Base-by-base conservation (phyloP, 306 rosid genomes). In the Delonix regia region DNA sequence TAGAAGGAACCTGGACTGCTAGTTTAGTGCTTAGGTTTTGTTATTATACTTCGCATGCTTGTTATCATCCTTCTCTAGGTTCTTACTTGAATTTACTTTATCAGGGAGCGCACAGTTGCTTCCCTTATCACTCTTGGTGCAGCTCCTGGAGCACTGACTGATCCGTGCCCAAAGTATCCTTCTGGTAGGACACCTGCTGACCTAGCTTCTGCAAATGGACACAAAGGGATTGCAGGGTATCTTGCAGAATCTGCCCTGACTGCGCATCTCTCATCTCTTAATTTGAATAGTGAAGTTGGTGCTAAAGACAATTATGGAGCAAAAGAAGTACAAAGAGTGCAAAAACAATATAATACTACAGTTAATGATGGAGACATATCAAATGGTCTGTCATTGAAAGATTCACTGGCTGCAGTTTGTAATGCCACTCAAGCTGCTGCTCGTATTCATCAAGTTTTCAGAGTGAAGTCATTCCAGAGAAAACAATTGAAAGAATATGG, bases 191-290 rank as follows among this genome's bases (percentile, higher is more conserved):
- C 96, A 73, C 96, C 98, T 67, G 93, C 97, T 15, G 98, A 92
- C 80, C 87, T 94, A 75, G 97, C 98, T 39, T 92, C 91, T 62
- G 85, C 76, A 36, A 86, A 83, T 64, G 97, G 96, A 67, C 97
- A 92, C 86, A 92, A 94, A 81, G 98, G 98, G 79, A 92, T 94
- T 74, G 92, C 97, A 59, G 98, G 96, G 70, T 92, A 87, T 89
- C 97, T 94, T 76, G 93, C 96, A 52, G 96, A 92, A 65, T 81
- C 87, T 77, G 85, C 80, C 38, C 75, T 92, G 64, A 86, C 86
- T 73, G 83, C 87, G 21, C 96, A 89, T 45, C 91, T 94, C 25
- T 22, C 49, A 75, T 85, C 85, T 75, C 85, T 94, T 80, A 82
- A 86, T 74, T 73, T 94, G 81, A 90, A 88, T 65, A 49, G 45